Conservation (phyloP, 1,284 basidiomycete genomes). For the Tetrapyrgos nigripes region DNA sequence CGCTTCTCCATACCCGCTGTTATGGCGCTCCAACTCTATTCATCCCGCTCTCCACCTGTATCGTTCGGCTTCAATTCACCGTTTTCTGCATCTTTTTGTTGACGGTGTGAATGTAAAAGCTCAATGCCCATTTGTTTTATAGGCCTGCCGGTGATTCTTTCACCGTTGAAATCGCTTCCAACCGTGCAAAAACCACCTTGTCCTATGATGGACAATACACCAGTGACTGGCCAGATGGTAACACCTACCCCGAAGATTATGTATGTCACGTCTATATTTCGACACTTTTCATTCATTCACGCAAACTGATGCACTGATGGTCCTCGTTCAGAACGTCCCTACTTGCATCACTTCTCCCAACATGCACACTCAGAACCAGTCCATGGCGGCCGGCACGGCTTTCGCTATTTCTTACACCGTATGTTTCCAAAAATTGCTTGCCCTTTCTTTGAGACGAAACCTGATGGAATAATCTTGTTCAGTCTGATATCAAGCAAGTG, state of each 20-base stretch:
- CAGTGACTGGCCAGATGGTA: slow-evolving; percentile 19
- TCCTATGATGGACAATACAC: slow-evolving; percentile 17
- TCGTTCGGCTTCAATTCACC: not conserved
- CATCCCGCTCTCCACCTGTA: not conserved
- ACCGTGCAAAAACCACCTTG: slow-evolving; percentile 21
- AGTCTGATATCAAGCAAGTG: slow-evolving; percentile 43
- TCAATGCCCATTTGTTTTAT: not conserved
- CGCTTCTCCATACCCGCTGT: not conserved
- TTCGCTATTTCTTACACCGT: slow-evolving; percentile 54
- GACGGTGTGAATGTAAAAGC: not conserved
- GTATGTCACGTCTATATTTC: slow-evolving; percentile 3
- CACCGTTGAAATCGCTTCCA: slow-evolving; percentile 25
- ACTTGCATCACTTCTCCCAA: slow-evolving; percentile 13
- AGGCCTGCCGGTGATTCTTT: slow-evolving; percentile 47
- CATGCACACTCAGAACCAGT: slow-evolving; percentile 41
- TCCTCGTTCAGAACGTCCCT: slow-evolving; percentile 32
- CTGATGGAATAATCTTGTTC: not conserved
- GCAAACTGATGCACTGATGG: slow-evolving; percentile 24
- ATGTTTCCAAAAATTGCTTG: slow-evolving; percentile 4
- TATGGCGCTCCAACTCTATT: not conserved
- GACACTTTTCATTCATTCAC: not conserved
- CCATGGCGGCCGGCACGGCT: slow-evolving; percentile 50
- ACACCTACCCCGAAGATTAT: slow-evolving; percentile 20
- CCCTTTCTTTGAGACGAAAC: not conserved
- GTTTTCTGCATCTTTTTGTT: not conserved